These are phyloP conservation scores for Gossypium thurberi DNA, from an alignment of 345 rosid species.

Conservation along the genomic window DNA sequence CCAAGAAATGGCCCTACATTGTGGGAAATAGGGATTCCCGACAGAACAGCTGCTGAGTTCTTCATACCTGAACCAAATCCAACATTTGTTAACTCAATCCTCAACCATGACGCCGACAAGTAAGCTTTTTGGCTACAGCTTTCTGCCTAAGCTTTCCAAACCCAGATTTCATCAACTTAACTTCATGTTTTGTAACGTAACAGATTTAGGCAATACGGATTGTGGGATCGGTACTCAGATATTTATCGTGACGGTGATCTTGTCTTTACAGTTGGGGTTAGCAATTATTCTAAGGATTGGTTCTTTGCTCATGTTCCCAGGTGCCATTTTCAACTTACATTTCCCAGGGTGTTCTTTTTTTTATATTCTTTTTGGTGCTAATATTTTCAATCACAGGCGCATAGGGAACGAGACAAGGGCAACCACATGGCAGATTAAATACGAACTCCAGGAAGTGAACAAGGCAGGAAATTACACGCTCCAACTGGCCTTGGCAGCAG, in stretches of 20 bases:
- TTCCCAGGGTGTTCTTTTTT: background rate
- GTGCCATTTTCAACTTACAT: slow-evolving; percentile 17
- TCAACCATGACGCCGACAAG: slow-evolving; percentile 27
- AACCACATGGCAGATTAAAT: slow-evolving; percentile 72
- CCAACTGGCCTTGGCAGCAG: slow-evolving; percentile 70
- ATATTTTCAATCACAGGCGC: slow-evolving; percentile 25
- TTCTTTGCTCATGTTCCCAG: slow-evolving; percentile 75
- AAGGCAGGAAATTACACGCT: slow-evolving; percentile 43
- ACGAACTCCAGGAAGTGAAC: slow-evolving; percentile 26
- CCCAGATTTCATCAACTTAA: background rate
- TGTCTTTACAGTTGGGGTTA: slow-evolving; percentile 33
- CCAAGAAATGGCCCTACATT: slow-evolving; percentile 74
- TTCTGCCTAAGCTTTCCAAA: background rate
- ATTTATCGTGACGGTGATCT: slow-evolving; percentile 50
- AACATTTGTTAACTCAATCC: slow-evolving; percentile 35
- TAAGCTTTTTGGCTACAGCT: slow-evolving; percentile 10
- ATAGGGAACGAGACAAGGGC: slow-evolving; percentile 25
- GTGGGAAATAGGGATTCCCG: slow-evolving; percentile 84
- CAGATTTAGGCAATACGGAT: slow-evolving; percentile 79
- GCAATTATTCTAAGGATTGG: slow-evolving; percentile 55
- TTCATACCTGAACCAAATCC: slow-evolving; percentile 63
- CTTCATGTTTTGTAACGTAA: background rate
- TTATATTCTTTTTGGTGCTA: background rate
- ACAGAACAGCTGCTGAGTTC: slow-evolving; percentile 72
- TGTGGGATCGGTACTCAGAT: slow-evolving; percentile 60